Evolutionary conservation across 306 rosid genomes (phyloP).

Genomic region (Begonia loranthoides): DNA sequence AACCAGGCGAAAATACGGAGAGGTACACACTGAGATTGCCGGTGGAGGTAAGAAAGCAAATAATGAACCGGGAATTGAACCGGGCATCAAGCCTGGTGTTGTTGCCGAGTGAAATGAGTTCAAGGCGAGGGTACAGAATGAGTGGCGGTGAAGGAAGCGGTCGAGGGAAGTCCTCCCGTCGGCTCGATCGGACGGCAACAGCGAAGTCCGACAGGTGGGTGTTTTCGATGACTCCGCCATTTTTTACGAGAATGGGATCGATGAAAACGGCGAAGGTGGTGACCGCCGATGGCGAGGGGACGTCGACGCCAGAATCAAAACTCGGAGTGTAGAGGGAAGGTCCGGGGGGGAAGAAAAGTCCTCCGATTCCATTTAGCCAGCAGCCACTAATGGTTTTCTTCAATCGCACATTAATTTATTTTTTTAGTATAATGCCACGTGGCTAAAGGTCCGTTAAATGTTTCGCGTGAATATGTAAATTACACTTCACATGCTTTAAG

Average conservation of each 20-base stretch:
- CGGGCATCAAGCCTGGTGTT: conserved; percentile 34
- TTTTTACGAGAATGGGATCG: conserved; percentile 1
- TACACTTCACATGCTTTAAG: too few relatives aligned
- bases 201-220: conserved; percentile 1
- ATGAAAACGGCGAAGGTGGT: neutral
- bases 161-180: too few relatives aligned
- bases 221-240: conserved; percentile 1
- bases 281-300: neutral
- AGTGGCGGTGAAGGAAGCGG: neutral
- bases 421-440: too few relatives aligned
- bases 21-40: conserved; percentile 39
- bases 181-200: neutral
- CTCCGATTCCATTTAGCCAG: too few relatives aligned
- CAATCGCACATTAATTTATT: too few relatives aligned
- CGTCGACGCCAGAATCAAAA: too few relatives aligned
- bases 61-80: conserved; percentile 22
- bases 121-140: conserved; percentile 8
- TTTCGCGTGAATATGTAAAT: too few relatives aligned
- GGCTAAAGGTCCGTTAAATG: too few relatives aligned
- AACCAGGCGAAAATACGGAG: conserved; percentile 25
- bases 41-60: conserved; percentile 40
- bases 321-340: too few relatives aligned
- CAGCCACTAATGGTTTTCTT: too few relatives aligned
- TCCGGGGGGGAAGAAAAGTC: too few relatives aligned
- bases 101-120: conserved; percentile 8